Percentiles rank a stretch among this genome's conserved stretches.
Conservation (phyloP, 441 rosid species). For the Kokia cookei region DNA sequence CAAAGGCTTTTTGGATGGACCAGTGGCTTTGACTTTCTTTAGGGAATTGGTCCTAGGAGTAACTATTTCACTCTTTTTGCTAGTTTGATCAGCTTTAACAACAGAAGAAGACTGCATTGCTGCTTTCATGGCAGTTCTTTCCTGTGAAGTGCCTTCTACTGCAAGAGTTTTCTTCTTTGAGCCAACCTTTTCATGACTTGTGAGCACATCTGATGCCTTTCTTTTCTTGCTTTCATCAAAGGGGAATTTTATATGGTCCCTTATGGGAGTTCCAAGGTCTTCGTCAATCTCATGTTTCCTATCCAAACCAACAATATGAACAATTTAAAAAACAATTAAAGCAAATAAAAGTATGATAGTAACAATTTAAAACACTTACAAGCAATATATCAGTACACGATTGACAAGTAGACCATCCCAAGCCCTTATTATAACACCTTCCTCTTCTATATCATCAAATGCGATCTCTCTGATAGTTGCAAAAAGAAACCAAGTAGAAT, state of each 20-base stretch:
- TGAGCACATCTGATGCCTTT: slow-evolving; percentile 24
- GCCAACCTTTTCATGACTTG: slow-evolving; percentile 26
- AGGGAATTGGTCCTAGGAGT: slow-evolving; percentile 24
- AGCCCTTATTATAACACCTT: slow-evolving; percentile 51
- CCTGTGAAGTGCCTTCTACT: slow-evolving; percentile 22
- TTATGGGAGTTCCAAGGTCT: slow-evolving; percentile 62
- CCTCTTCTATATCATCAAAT: slow-evolving; percentile 43
- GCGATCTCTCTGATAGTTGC: slow-evolving; percentile 37
- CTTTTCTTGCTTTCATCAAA: slow-evolving; percentile 26
- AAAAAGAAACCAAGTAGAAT: slow-evolving; percentile 2
- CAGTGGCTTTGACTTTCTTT: slow-evolving; percentile 35
- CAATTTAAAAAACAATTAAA: slow-evolving; percentile 14
- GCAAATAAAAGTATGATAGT: slow-evolving; percentile 3
- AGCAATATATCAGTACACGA: slow-evolving; percentile 81
- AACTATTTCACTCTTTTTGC: slow-evolving; percentile 27
- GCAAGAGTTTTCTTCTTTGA: slow-evolving; percentile 27
- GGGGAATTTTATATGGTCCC: slow-evolving; percentile 79
- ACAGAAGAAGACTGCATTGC: slow-evolving; percentile 23
- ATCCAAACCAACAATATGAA: slow-evolving; percentile 13
- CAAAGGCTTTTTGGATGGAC: slow-evolving; percentile 25
- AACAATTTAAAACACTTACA: slow-evolving; percentile 40
- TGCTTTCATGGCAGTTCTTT: slow-evolving; percentile 27
- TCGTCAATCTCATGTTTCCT: slow-evolving; percentile 78
- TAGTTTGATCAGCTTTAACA: slow-evolving; percentile 24
- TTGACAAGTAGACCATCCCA: slow-evolving; percentile 74